Evolutionary conservation across 306 rosid species (phyloP).

Genomic region (Benincasa hispida): DNA sequence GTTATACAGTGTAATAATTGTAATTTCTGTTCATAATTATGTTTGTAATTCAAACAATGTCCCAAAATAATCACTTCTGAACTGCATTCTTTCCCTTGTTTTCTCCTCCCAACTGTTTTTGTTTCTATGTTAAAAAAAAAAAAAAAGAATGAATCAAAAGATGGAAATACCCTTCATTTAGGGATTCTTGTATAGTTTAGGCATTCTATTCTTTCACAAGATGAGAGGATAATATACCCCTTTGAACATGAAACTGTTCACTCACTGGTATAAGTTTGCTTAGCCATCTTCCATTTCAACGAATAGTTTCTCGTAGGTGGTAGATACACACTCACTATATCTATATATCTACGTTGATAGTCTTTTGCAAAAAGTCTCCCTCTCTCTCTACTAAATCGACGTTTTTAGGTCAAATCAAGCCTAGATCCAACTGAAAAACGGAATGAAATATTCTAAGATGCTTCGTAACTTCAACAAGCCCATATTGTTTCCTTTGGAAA

Average conservation of each 20-base stretch:
- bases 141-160: not conserved
- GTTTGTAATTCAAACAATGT: not conserved
- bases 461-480: too few relatives aligned
- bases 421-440: too few relatives aligned
- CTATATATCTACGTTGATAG: too few relatives aligned
- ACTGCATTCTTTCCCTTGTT: not conserved
- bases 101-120: not conserved
- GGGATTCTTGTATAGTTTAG: not conserved
- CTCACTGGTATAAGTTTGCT: not conserved
- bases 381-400: too few relatives aligned
- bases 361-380: too few relatives aligned
- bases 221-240: not conserved
- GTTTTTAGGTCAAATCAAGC: too few relatives aligned
- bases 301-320: too few relatives aligned
- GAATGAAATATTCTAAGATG: too few relatives aligned
- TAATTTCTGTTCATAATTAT: constrained; percentile 4
- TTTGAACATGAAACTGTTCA: not conserved
- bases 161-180: not conserved
- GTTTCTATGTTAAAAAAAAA: not conserved
- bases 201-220: not conserved
- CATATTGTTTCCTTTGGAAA: too few relatives aligned
- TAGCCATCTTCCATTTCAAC: too few relatives aligned
- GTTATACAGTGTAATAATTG: not conserved
- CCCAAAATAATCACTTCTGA: not conserved
- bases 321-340: too few relatives aligned